Evolutionary conservation across 495 filamentous ascomycete species (phyloP).

Genomic region (Umbilicaria muhlenbergii): DNA sequence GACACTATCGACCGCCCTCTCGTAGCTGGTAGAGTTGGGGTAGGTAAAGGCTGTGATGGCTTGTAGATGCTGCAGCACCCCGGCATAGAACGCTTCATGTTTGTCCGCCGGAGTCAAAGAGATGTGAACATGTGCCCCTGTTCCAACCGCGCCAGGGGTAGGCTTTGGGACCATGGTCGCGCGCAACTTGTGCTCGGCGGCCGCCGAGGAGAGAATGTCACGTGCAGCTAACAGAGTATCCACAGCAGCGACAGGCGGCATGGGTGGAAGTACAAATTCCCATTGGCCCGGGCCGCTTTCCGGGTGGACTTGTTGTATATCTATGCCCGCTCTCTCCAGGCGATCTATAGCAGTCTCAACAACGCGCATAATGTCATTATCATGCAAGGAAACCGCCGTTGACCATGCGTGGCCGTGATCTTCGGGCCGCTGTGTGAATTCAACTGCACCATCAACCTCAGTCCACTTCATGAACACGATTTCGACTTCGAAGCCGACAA

Average conservation of each 20-base stretch:
- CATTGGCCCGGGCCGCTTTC: constrained; percentile 65
- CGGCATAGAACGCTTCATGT: constrained; percentile 45
- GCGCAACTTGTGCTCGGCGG: constrained; percentile 37
- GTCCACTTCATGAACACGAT: constrained; percentile 46
- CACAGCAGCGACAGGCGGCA: constrained; percentile 48
- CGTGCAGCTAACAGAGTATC: constrained; percentile 61
- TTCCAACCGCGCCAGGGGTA: constrained; percentile 39
- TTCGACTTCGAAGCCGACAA: constrained; percentile 73
- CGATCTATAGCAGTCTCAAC: constrained; percentile 46
- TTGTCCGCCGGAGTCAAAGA: constrained; percentile 33
- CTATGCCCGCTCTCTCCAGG: constrained; percentile 44
- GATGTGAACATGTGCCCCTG: constrained; percentile 52
- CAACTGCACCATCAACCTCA: constrained; percentile 6
- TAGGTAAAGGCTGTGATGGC: constrained; percentile 53
- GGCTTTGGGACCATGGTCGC: constrained; percentile 72
- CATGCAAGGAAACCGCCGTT: constrained; percentile 35
- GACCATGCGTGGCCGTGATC: constrained; percentile 44
- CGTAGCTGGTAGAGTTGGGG: constrained; percentile 42
- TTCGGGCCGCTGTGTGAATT: constrained; percentile 10
- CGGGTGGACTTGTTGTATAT: constrained; percentile 60
- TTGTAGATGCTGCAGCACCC: constrained; percentile 45
- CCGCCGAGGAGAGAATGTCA: constrained; percentile 45
- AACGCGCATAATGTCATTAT: constrained; percentile 36
- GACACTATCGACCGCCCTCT: constrained; percentile 42
- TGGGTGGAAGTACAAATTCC: constrained; percentile 60